Evolutionary conservation across 805 yeast genomes (phyloP).

Genomic region (Yamadazyma olivae): DNA sequence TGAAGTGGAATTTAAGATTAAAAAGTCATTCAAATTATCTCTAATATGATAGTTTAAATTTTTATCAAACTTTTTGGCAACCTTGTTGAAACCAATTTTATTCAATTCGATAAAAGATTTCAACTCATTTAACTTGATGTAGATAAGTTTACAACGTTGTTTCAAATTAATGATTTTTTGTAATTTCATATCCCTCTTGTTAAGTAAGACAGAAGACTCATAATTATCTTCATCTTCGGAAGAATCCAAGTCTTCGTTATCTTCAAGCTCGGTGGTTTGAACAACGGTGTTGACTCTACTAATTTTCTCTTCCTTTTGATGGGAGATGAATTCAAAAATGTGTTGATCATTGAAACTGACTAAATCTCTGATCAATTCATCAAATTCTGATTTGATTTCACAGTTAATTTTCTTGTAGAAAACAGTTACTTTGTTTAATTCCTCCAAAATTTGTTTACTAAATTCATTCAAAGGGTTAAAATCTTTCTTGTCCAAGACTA

Average conservation of each 20-base stretch:
- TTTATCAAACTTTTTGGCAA: conserved; percentile 89
- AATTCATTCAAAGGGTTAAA: conserved; percentile 40
- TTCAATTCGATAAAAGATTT: conserved; percentile 82
- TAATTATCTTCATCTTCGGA: conserved; percentile 26
- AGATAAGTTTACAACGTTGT: conserved; percentile 61
- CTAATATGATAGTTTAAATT: conserved; percentile 62
- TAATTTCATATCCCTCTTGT: conserved; percentile 47
- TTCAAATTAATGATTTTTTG: conserved; percentile 62
- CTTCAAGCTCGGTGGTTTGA: conserved; percentile 25
- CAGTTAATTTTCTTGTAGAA: conserved; percentile 49
- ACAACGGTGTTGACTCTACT: conserved; percentile 15
- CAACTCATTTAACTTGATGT: conserved; percentile 76
- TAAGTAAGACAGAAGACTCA: conserved; percentile 46
- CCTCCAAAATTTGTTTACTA: conserved; percentile 43
- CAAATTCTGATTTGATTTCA: conserved; percentile 44
- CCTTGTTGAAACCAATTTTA: conserved; percentile 84
- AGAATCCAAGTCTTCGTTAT: conserved; percentile 21
- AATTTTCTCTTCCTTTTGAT: conserved; percentile 6
- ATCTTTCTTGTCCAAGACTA: background rate
- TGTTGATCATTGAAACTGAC: conserved; percentile 13
- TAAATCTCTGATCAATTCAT: conserved; percentile 46
- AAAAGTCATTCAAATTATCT: conserved; percentile 49
- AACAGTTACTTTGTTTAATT: conserved; percentile 49
- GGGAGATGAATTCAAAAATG: conserved; percentile 9
- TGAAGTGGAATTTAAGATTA: conserved; percentile 45